phyloP scores from a whole-genome alignment of 768 basidiomycete species.

The Mycena sanguinolenta region DNA sequence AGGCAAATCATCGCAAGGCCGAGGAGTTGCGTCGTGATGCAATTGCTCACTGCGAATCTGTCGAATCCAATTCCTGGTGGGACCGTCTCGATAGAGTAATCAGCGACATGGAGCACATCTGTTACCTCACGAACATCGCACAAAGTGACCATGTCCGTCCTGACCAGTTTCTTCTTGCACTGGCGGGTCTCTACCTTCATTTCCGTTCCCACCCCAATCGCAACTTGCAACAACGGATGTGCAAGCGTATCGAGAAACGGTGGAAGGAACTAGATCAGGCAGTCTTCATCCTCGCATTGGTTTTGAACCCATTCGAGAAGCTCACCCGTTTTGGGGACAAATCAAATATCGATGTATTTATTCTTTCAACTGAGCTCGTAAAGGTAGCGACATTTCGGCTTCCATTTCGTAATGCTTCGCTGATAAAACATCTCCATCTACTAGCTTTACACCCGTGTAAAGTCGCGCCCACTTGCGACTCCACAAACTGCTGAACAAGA shows the following conservation, averaged over 20 bases:
- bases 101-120: slow-evolving; percentile 30
- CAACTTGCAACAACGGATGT: background rate
- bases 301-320: slow-evolving; percentile 26
- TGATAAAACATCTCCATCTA: too few species aligned
- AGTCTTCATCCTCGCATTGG: slow-evolving; percentile 5
- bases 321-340: slow-evolving; percentile 20
- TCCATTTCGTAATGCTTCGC: background rate
- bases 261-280: slow-evolving; percentile 12
- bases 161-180: slow-evolving; percentile 28
- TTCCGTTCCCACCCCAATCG: background rate
- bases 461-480: background rate
- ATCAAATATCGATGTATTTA: slow-evolving; percentile 16
- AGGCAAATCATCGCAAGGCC: background rate
- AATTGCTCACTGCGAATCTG: background rate
- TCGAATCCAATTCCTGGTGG: slow-evolving; percentile 19
- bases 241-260: slow-evolving; percentile 19
- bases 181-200: slow-evolving; percentile 28
- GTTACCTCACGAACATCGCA: slow-evolving; percentile 33
- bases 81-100: slow-evolving; percentile 16
- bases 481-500: background rate
- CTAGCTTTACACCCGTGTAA: slow-evolving; percentile 6
- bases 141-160: slow-evolving; percentile 34
- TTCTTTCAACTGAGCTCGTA: background rate
- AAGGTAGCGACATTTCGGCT: background rate
- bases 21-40: background rate